Evolutionary conservation across 345 rosid species (phyloP).

Genomic region (Murraya paniculata): DNA sequence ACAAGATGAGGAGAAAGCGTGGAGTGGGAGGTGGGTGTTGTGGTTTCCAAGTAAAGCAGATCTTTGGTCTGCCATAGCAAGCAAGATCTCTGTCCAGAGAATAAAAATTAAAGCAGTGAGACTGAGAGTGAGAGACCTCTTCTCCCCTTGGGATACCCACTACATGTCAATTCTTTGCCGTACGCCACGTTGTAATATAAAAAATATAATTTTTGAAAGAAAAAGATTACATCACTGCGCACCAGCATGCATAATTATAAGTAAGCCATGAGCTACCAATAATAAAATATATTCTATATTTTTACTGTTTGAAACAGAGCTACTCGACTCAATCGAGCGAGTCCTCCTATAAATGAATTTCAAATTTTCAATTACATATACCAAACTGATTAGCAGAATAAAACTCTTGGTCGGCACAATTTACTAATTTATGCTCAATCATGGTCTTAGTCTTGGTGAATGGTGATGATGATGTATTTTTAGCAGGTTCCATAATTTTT

Average conservation of each 20-base stretch:
- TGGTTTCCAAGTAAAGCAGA: constrained; percentile 34
- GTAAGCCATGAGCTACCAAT: background rate
- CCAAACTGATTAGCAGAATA: background rate
- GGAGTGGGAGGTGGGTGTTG: constrained; percentile 16
- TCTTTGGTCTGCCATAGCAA: constrained; percentile 20
- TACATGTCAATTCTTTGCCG: constrained; percentile 15
- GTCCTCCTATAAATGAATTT: background rate
- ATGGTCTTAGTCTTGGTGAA: too few relatives aligned
- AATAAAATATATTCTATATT: background rate
- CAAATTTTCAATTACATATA: background rate
- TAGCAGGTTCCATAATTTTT: too few relatives aligned
- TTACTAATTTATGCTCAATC: too few relatives aligned
- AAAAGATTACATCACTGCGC: constrained; percentile 13
- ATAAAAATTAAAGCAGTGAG: constrained; percentile 12
- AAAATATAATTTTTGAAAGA: too few relatives aligned
- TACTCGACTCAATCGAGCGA: too few relatives aligned
- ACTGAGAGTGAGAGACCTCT: background rate
- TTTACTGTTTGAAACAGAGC: background rate
- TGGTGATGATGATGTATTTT: too few relatives aligned
- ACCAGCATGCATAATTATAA: background rate
- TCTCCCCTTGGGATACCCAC: constrained; percentile 17
- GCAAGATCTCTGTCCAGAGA: constrained; percentile 19
- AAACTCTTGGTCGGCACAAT: background rate
- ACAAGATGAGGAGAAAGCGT: background rate
- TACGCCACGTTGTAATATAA: constrained; percentile 7